These are phyloP conservation scores for Flaveria ramosissima DNA, from an alignment of 129 eudicot genomes.

Conservation along the genomic window DNA sequence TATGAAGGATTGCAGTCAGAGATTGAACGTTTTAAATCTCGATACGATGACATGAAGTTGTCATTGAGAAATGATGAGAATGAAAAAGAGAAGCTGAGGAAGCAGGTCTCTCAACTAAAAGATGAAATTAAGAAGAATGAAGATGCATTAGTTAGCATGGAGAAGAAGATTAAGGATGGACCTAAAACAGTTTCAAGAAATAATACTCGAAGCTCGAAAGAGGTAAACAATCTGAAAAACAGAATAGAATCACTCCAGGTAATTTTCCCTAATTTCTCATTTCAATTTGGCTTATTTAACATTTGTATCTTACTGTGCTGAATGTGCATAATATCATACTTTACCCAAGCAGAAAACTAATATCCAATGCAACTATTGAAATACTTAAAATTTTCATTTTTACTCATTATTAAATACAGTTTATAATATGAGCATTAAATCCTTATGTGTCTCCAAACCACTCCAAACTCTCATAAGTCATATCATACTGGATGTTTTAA, in stretches of 20 bases:
- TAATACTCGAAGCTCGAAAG: slow-evolving; percentile 53
- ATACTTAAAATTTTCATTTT: background rate
- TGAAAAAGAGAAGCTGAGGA: slow-evolving; percentile 66
- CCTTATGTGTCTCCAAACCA: background rate
- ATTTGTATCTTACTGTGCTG: background rate
- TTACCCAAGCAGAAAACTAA: background rate
- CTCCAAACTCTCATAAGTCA: background rate
- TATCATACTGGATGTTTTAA: background rate
- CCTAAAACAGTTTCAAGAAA: slow-evolving; percentile 48
- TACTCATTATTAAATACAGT: background rate
- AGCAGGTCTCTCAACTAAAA: slow-evolving; percentile 55
- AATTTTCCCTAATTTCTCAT: slow-evolving; percentile 6
- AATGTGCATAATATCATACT: background rate
- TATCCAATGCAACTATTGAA: background rate
- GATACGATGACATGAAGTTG: slow-evolving; percentile 45
- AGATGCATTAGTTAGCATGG: slow-evolving; percentile 45
- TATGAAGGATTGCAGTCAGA: slow-evolving; percentile 49
- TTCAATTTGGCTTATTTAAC: slow-evolving; percentile 9
- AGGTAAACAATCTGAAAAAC: slow-evolving; percentile 67
- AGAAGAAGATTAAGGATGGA: slow-evolving; percentile 69
- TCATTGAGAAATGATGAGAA: slow-evolving; percentile 45
- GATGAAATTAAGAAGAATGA: slow-evolving; percentile 65
- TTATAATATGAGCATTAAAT: background rate
- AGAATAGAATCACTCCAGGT: slow-evolving; percentile 78
- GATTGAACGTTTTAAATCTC: slow-evolving; percentile 49